These are phyloP conservation scores for Wickerhamiella allomyrinae DNA, from an alignment of 805 yeast species.

Conservation along the genomic window DNA sequence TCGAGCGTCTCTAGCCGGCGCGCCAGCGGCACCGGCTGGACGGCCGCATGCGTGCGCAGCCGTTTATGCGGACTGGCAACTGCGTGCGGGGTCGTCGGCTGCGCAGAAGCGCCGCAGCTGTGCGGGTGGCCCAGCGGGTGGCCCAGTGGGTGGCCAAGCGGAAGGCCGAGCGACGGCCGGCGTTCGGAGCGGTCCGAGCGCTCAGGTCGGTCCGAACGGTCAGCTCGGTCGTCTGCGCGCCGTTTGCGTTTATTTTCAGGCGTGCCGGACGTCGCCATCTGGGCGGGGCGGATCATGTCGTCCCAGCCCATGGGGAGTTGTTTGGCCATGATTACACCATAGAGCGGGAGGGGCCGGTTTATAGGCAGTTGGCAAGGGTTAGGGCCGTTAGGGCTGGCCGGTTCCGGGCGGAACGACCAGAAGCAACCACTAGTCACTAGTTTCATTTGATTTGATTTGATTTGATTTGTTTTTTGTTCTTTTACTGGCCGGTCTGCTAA, in stretches of 20 bases:
- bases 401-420: too few relatives aligned
- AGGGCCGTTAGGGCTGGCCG: background rate
- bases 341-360: background rate
- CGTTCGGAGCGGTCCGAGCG: background rate
- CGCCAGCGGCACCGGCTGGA: conserved; percentile 37
- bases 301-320: conserved; percentile 17
- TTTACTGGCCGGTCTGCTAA: too few relatives aligned
- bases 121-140: background rate
- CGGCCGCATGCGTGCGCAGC: conserved; percentile 6
- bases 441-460: too few relatives aligned
- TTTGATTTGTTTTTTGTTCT: too few relatives aligned
- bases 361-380: background rate
- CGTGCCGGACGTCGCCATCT: conserved; percentile 4
- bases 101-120: background rate
- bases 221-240: conserved; percentile 11
- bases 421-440: too few relatives aligned
- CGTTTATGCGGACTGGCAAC: conserved; percentile 1
- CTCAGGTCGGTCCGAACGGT: conserved; percentile 4
- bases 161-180: background rate
- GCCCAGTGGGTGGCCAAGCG: background rate
- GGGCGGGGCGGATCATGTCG: conserved; percentile 17
- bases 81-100: background rate
- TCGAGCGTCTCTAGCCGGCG: conserved; percentile 59
- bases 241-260: conserved; percentile 18
- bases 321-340: conserved; percentile 1